These are phyloP conservation scores for Cerrena zonata DNA, from an alignment of 1,284 basidiomycete species.

Conservation along the genomic window DNA sequence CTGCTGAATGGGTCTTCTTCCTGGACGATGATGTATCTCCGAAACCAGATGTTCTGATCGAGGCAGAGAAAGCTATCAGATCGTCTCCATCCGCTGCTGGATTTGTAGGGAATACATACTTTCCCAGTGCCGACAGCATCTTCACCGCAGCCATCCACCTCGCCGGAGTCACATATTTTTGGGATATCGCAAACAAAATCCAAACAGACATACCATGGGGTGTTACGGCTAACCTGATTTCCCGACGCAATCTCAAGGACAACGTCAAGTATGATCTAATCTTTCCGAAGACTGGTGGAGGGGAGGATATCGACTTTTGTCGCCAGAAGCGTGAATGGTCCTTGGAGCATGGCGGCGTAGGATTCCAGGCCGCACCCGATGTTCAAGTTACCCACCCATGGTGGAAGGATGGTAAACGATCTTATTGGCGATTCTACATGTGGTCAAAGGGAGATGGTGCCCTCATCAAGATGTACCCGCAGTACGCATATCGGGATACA, in stretches of 20 bases:
- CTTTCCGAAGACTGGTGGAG: slow-evolving; percentile 61
- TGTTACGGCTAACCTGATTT: slow-evolving; percentile 54
- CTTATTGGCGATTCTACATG: slow-evolving; percentile 51
- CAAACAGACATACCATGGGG: slow-evolving; percentile 49
- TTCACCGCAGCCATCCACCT: slow-evolving; percentile 53
- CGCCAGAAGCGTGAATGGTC: slow-evolving; percentile 41
- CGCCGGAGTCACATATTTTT: slow-evolving; percentile 54
- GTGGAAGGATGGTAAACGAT: slow-evolving; percentile 46
- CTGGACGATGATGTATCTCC: slow-evolving; percentile 55
- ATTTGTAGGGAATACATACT: slow-evolving; percentile 46
- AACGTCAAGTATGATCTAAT: slow-evolving; percentile 38
- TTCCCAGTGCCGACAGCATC: slow-evolving; percentile 42
- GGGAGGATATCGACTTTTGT: slow-evolving; percentile 60
- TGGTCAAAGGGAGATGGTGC: slow-evolving; percentile 56
- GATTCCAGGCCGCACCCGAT: slow-evolving; percentile 44
- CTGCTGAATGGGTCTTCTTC: slow-evolving; percentile 47
- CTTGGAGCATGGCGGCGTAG: slow-evolving; percentile 30
- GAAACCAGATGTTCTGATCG: slow-evolving; percentile 36
- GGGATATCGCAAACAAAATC: slow-evolving; percentile 53
- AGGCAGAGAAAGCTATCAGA: slow-evolving; percentile 44
- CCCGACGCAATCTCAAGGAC: slow-evolving; percentile 41
- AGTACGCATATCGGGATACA: slow-evolving; percentile 42
- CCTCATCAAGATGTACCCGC: slow-evolving; percentile 43
- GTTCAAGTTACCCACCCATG: slow-evolving; percentile 51
- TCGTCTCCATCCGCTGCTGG: slow-evolving; percentile 43